Evolutionary conservation across 1,139 yeast genomes (phyloP).

Genomic region (Candida labiduridarum): DNA sequence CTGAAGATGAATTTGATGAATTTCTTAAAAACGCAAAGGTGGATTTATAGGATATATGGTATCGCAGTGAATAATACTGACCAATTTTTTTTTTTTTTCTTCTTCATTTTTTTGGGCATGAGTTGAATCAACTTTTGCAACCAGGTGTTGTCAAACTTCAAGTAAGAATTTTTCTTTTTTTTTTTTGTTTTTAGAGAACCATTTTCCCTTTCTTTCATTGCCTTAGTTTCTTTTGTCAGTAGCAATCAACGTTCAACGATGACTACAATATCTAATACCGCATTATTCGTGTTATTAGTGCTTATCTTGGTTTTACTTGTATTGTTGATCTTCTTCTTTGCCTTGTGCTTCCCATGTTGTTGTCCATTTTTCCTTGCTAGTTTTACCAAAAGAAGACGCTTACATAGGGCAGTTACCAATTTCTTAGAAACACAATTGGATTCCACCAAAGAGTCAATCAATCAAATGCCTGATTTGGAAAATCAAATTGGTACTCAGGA

Average conservation of each 20-base stretch:
- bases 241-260: neutral
- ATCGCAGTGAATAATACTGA: constrained; percentile 1
- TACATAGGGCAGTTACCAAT: neutral
- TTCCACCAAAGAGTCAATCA: neutral
- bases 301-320: constrained; percentile 6
- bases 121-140: constrained; percentile 14
- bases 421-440: neutral
- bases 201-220: neutral
- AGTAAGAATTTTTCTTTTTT: neutral
- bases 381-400: constrained; percentile 4
- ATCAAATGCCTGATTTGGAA: constrained; percentile 11
- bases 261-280: constrained; percentile 11
- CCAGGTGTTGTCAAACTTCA: constrained; percentile 11
- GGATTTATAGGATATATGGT: constrained; percentile 9
- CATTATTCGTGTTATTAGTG: constrained; percentile 8
- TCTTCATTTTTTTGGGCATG: neutral
- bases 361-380: constrained; percentile 5
- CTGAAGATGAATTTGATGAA: constrained; percentile 33
- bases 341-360: constrained; percentile 8
- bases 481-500: constrained; percentile 3
- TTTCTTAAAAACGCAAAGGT: constrained; percentile 20
- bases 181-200: neutral
- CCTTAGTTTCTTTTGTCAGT: neutral
- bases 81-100: neutral
- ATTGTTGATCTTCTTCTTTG: constrained; percentile 4